These are phyloP conservation scores for Biscutella laevigata DNA, from an alignment of 441 rosid species.

Conservation along the genomic window DNA sequence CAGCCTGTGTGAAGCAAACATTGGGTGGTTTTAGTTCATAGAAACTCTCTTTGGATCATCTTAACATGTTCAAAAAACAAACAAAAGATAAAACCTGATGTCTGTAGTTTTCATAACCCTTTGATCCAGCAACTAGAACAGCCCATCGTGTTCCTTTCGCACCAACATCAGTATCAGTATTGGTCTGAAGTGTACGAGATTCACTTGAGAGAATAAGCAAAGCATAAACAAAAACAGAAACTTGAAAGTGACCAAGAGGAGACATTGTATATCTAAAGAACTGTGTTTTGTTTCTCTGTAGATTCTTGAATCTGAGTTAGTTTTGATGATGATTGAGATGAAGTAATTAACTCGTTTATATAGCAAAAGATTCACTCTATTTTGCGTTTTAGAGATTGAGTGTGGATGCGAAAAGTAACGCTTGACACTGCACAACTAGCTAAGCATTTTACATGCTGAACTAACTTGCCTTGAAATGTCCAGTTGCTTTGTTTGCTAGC, in stretches of 20 bases:
- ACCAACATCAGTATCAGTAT: background rate
- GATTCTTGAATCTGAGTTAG: background rate
- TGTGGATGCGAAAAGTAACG: no score
- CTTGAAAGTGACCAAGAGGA: slow-evolving; percentile 16
- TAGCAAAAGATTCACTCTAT: background rate
- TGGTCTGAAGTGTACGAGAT: slow-evolving; percentile 2
- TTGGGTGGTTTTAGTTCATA: background rate
- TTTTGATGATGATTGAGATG: slow-evolving; percentile 9
- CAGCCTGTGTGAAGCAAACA: slow-evolving; percentile 40
- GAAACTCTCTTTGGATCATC: background rate
- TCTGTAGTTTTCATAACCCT: slow-evolving; percentile 41
- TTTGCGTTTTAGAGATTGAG: slow-evolving; percentile 9
- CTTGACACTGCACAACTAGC: no score
- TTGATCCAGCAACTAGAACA: slow-evolving; percentile 56
- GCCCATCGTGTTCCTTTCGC: slow-evolving; percentile 44
- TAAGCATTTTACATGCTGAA: no score
- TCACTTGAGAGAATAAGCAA: slow-evolving; percentile 16
- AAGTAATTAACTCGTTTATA: background rate
- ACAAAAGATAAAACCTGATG: slow-evolving; percentile 66
- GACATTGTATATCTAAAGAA: slow-evolving; percentile 16
- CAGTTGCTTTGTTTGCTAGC: no score
- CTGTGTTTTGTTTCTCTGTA: background rate
- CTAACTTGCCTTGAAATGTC: no score
- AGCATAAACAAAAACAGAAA: slow-evolving; percentile 15
- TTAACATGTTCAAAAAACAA: background rate